Conservation (phyloP, 305 asterid genomes). For the Solanum aculeatissimum region DNA sequence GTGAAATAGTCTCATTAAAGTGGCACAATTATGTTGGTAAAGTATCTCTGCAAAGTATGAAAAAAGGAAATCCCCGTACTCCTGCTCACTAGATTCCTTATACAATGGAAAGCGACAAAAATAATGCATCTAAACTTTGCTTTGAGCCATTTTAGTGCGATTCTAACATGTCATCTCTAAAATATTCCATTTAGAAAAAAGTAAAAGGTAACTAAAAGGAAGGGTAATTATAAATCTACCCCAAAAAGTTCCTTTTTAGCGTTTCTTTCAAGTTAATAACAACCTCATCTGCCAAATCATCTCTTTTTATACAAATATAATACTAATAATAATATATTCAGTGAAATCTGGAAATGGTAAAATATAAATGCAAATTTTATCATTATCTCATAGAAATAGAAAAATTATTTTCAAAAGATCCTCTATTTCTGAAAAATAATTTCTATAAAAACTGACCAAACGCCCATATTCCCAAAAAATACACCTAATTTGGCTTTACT, state of each 20-base stretch:
- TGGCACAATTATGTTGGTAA: too few species aligned
- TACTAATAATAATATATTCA: too few species aligned
- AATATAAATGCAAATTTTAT: too few species aligned
- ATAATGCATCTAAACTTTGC: not conserved
- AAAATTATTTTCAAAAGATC: too few species aligned
- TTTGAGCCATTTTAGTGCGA: not conserved
- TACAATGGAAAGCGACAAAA: not conserved
- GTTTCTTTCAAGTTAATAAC: not conserved
- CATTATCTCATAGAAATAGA: too few species aligned
- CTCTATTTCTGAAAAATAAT: not conserved
- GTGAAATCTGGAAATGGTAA: too few species aligned
- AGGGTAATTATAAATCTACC: not conserved
- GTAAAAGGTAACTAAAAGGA: not conserved
- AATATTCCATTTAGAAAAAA: not conserved
- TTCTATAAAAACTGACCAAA: not conserved
- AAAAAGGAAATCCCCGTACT: not conserved
- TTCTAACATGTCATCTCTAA: not conserved
- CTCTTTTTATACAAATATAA: too few species aligned
- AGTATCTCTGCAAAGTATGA: not conserved
- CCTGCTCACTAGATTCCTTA: too few species aligned
- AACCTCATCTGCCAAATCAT: too few species aligned
- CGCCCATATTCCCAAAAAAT: not conserved
- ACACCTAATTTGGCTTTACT: not conserved
- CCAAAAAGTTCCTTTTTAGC: not conserved
- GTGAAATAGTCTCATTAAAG: too few species aligned